phyloP scores from a whole-genome alignment of 2,329 filamentous ascomycete species.

The Beauveria sp. region DNA sequence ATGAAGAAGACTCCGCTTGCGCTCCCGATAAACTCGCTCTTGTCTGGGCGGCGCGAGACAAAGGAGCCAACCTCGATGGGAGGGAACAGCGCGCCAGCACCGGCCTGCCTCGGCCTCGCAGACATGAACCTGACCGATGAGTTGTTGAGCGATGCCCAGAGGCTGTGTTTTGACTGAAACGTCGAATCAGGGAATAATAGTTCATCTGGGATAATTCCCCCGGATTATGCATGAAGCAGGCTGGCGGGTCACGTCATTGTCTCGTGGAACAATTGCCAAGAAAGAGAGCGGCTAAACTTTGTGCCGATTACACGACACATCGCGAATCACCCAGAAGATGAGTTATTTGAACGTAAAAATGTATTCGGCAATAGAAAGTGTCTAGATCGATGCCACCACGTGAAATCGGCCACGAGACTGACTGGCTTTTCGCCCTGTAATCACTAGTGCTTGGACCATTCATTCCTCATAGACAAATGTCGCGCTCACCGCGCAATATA shows the following conservation, averaged over 20 bases:
- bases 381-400: too few relatives aligned
- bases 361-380: too few relatives aligned
- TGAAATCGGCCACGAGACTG: too few relatives aligned
- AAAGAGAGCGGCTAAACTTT: not conserved
- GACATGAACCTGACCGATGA: not conserved
- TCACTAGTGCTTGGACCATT: too few relatives aligned
- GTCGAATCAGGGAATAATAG: not conserved
- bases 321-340: too few relatives aligned
- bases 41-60: conserved; percentile 13
- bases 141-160: not conserved
- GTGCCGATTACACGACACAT: not conserved
- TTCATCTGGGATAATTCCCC: not conserved
- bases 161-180: too few relatives aligned
- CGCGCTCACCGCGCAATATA: not conserved
- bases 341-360: too few relatives aligned
- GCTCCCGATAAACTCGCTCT: conserved; percentile 44
- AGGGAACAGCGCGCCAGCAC: not conserved
- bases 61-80: conserved; percentile 6
- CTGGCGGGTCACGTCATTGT: not conserved
- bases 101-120: not conserved
- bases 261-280: not conserved
- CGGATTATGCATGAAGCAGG: not conserved
- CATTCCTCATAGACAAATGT: too few relatives aligned
- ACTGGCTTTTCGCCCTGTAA: too few relatives aligned
- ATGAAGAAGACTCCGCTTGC: conserved; percentile 46